Percentiles rank a stretch among this genome's conserved stretches.
phyloP scores from a whole-genome alignment of 2,329 filamentous ascomycete genomes.

The Drechslerella dactyloides region DNA sequence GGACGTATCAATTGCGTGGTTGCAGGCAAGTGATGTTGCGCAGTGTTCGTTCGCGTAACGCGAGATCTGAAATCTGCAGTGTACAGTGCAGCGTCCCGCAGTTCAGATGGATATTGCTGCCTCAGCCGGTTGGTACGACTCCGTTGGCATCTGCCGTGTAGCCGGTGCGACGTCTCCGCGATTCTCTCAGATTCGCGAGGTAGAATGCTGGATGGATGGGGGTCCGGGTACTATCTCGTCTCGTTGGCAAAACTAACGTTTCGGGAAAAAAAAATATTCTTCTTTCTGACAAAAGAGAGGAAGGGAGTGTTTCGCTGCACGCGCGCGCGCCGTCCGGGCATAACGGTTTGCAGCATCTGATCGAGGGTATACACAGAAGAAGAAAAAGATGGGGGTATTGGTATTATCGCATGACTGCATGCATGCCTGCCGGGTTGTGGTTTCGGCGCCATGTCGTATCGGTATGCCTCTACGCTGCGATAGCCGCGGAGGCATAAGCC shows the following conservation, averaged over 20 bases:
- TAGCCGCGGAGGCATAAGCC: not conserved
- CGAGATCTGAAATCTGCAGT: not conserved
- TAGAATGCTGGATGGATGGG: not conserved
- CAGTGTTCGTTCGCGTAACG: no score
- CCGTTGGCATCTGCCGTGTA: not conserved
- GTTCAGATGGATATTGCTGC: not conserved
- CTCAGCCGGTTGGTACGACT: not conserved
- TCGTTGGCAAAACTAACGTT: not conserved
- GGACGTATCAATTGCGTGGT: no score
- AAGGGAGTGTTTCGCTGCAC: constrained; percentile 1
- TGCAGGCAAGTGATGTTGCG: no score
- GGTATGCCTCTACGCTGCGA: not conserved
- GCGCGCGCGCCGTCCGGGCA: not conserved
- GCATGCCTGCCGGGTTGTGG: constrained; percentile 2
- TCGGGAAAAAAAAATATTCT: not conserved
- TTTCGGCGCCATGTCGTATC: constrained; percentile 1
- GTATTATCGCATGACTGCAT: constrained; percentile 4
- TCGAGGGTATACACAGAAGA: not conserved
- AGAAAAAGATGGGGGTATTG: not conserved
- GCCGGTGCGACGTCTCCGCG: not conserved
- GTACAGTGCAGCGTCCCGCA: not conserved
- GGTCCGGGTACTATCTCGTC: not conserved
- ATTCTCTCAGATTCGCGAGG: not conserved
- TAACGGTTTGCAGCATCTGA: not conserved
- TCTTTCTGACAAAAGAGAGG: not conserved